Evolutionary conservation across 345 rosid species (phyloP).

Genomic region (Gynandropsis gynandra): DNA sequence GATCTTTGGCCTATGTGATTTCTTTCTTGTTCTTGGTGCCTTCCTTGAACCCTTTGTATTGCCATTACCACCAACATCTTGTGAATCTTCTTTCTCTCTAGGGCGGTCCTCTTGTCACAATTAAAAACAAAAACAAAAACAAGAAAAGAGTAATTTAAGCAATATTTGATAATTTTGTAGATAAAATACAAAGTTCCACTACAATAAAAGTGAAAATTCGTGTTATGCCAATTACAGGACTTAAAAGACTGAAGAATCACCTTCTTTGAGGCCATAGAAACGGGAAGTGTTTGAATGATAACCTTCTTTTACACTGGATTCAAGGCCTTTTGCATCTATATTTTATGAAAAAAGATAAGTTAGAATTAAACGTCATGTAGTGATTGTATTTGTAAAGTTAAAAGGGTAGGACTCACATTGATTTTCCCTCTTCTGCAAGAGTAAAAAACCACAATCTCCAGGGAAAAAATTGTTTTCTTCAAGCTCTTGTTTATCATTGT

Average conservation of each 20-base stretch:
- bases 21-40: background rate
- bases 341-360: background rate
- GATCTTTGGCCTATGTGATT: slow-evolving; percentile 17
- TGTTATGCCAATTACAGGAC: too few relatives aligned
- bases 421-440: background rate
- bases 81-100: background rate
- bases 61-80: background rate
- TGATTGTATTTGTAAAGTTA: background rate
- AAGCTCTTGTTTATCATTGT: background rate
- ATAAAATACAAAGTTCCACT: background rate
- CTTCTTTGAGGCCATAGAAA: background rate
- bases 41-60: background rate
- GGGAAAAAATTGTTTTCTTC: background rate
- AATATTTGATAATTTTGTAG: background rate
- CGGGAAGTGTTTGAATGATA: too few relatives aligned
- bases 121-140: background rate
- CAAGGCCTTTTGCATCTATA: background rate
- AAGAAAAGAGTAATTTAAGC: background rate
- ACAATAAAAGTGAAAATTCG: background rate
- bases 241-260: background rate
- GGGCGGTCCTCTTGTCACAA: background rate
- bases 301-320: too few relatives aligned
- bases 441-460: background rate
- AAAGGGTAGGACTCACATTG: slow-evolving; percentile 10
- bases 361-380: background rate